Base-by-base conservation (phyloP, 2,329 filamentous ascomycete genomes). In the Sordariomycetes sp. region DNA sequence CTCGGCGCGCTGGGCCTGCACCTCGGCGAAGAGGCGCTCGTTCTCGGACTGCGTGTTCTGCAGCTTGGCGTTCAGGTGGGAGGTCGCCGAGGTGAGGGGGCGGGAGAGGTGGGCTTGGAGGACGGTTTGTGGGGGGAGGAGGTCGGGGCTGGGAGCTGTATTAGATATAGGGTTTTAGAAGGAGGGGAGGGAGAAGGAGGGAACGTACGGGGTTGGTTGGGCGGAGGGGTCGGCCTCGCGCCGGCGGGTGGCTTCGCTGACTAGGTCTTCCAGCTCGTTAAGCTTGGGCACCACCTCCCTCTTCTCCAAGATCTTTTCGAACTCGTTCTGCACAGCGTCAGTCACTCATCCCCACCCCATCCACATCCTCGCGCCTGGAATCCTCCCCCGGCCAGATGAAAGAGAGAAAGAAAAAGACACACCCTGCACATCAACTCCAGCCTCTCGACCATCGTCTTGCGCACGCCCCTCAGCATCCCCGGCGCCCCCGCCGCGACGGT, bases 21-120 rank as follows among this genome's bases (percentile, higher is more conserved):
- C 72, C 58, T 77, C 75, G 51, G 75, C 74, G 59, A 76, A 79
- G 20, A 85, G 70, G 6, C 69, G 72, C 16, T 78, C 77, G 66
- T 87, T 87, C 64, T 79, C 75, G 18, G 76, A 73, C 66, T 85
- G 80, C 51, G 74, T 75, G 24, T 79, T 82, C 65, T 81, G 79
- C 37, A 86, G 71, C 53, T 72, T 74, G 10, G 80, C 80, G 65
- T 81, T 82, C 61, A 86, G 76, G 63, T 79, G 77, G 2, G 76
- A 76, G 58, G 79, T 78, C 65, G 84, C 80, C 18, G 75, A 69
- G 2, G 73, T 71, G 4, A 84, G 74, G 56, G 79, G 73, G 0
- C 81, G 79, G 6, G 72, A 68, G 25, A 85, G 71, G 67, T 86
- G 82, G 1, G 82, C 82, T 18, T 73, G 69, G 24, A 85, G 71